Conservation (phyloP, 257 asterid species). For the Solanum tacnaense region DNA sequence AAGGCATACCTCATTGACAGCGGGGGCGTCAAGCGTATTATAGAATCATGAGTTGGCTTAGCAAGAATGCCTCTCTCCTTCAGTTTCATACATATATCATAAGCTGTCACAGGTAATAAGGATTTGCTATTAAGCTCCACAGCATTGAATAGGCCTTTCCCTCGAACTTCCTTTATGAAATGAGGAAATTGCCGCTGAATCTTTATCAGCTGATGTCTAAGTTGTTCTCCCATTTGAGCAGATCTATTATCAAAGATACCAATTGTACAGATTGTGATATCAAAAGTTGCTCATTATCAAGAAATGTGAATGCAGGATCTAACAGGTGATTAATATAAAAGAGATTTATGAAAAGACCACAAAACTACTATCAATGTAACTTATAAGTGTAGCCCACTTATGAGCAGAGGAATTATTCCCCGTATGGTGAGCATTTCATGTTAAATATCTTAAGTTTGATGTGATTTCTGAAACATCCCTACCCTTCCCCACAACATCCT, state of each 20-base stretch:
- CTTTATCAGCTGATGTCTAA: slow-evolving; percentile 45
- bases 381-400: neutral
- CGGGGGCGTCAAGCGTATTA: slow-evolving; percentile 85
- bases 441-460: neutral
- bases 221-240: slow-evolving; percentile 60
- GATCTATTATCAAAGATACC: slow-evolving; percentile 33
- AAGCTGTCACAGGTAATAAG: slow-evolving; percentile 63
- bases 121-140: slow-evolving; percentile 75
- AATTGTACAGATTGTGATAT: neutral
- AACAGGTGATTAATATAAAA: neutral
- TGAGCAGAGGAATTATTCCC: neutral
- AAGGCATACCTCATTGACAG: slow-evolving; percentile 58
- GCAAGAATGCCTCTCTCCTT: slow-evolving; percentile 92
- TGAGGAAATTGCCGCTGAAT: slow-evolving; percentile 60
- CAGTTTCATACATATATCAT: slow-evolving; percentile 81
- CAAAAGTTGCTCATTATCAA: neutral
- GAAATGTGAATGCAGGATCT: neutral
- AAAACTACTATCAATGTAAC: neutral
- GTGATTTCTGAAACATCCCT: neutral
- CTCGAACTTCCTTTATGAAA: slow-evolving; percentile 73
- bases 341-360: neutral
- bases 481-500: neutral
- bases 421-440: neutral
- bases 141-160: slow-evolving; percentile 83
- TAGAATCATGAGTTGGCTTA: slow-evolving; percentile 82